Conservation (phyloP, 139 green algal species). For the Eudorina sp. region DNA sequence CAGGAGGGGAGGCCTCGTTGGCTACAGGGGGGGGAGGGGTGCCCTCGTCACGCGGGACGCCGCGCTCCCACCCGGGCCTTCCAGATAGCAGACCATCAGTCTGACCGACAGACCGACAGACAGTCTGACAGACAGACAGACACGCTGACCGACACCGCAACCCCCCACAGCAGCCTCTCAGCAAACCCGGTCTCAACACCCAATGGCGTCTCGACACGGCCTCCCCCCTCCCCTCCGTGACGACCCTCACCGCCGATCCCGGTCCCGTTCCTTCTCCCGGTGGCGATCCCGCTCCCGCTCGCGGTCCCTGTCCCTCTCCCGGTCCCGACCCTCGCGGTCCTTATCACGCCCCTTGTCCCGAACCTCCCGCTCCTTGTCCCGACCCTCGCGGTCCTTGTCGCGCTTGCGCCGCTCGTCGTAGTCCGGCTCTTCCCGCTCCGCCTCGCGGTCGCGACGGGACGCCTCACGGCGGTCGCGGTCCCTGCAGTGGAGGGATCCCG, state of each 20-base stretch:
- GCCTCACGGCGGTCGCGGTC: constrained; percentile 7
- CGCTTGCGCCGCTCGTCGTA: not conserved
- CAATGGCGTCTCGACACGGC: too few species aligned
- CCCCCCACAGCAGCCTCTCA: too few species aligned
- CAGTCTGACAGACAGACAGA: too few species aligned
- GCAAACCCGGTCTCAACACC: too few species aligned
- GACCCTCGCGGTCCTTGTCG: not conserved
- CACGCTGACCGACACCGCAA: too few species aligned
- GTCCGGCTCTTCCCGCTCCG: not conserved
- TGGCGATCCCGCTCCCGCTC: not conserved
- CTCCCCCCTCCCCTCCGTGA: too few species aligned
- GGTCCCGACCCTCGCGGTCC: constrained; percentile 9
- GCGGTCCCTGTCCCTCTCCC: constrained; percentile 9
- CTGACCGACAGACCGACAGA: too few species aligned
- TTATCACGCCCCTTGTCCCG: constrained; percentile 4
- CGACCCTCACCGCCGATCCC: not conserved
- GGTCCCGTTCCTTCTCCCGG: not conserved
- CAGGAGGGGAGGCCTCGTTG: too few species aligned
- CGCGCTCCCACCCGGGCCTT: too few species aligned
- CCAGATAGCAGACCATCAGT: too few species aligned
- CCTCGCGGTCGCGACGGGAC: constrained; percentile 1
- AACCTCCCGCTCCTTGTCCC: not conserved
- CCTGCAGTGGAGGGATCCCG: not conserved
- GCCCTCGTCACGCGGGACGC: too few species aligned
- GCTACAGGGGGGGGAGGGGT: too few species aligned